A percentile compares a stretch with the other conserved stretches of the same genome.
Evolutionary conservation across 1,284 basidiomycete species (phyloP).

Genomic region (Mycena citricolor): DNA sequence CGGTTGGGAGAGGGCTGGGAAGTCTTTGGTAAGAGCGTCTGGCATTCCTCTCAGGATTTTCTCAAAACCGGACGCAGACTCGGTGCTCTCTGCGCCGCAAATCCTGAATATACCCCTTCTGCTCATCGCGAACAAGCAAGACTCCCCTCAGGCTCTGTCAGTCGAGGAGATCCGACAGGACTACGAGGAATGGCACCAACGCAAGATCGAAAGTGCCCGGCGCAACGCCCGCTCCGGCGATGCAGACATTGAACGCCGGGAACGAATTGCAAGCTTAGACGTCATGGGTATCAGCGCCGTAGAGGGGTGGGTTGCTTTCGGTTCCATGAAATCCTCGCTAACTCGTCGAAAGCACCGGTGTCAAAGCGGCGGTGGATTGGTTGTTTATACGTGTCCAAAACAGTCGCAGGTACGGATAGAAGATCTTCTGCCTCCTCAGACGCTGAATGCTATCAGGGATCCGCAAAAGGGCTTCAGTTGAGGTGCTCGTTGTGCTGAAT

Average conservation of each 20-base stretch:
- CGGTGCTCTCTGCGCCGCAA: slow-evolving; percentile 80
- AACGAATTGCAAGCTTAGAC: slow-evolving; percentile 81
- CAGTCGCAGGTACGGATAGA: slow-evolving; percentile 63
- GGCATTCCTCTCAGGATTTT: background rate
- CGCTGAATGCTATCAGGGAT: too few species aligned
- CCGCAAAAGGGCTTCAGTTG: too few species aligned
- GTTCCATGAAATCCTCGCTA: slow-evolving; percentile 1
- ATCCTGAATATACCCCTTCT: slow-evolving; percentile 86
- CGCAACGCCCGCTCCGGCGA: slow-evolving; percentile 50
- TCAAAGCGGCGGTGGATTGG: slow-evolving; percentile 91
- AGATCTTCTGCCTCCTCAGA: too few species aligned
- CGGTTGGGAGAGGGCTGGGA: slow-evolving; percentile 90
- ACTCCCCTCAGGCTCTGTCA: slow-evolving; percentile 73
- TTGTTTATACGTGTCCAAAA: slow-evolving; percentile 91
- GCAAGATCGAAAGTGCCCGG: slow-evolving; percentile 65
- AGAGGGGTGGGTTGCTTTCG: slow-evolving; percentile 67
- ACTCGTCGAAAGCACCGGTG: slow-evolving; percentile 65
- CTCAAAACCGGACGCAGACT: slow-evolving; percentile 56
- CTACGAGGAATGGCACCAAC: slow-evolving; percentile 86
- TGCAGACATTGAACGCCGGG: slow-evolving; percentile 52
- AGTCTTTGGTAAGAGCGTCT: slow-evolving; percentile 75
- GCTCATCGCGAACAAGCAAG: slow-evolving; percentile 92
- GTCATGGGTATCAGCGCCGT: slow-evolving; percentile 89
- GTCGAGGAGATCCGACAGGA: slow-evolving; percentile 88
- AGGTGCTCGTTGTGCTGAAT: too few species aligned